Percentiles rank a stretch among this genome's conserved stretches.
Conservation (phyloP, 805 yeast genomes). For the Starmerella etchellsii region DNA sequence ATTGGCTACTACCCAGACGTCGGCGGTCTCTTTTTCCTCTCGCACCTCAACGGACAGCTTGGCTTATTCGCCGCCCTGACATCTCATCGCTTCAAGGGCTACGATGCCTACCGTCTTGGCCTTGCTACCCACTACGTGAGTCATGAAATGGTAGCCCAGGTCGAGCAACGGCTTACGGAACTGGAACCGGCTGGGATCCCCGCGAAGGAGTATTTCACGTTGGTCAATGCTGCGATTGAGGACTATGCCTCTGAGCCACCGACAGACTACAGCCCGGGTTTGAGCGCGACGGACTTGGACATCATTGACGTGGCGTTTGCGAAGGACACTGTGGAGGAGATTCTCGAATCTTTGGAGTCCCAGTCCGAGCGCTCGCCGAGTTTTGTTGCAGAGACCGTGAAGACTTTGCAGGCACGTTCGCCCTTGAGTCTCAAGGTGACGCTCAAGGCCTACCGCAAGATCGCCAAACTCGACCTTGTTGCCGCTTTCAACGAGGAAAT, state of each 20-base stretch:
- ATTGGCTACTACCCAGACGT: conserved; percentile 96
- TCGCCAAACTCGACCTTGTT: conserved; percentile 43
- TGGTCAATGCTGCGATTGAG: conserved; percentile 61
- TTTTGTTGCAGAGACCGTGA: conserved; percentile 50
- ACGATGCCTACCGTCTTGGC: conserved; percentile 72
- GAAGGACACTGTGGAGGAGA: conserved; percentile 37
- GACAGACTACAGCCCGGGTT: conserved; percentile 41
- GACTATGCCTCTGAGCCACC: conserved; percentile 47
- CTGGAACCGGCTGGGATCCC: conserved; percentile 31
- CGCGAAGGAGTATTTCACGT: conserved; percentile 26
- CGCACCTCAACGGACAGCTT: conserved; percentile 65
- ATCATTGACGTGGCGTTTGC: conserved; percentile 61
- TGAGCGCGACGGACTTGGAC: conserved; percentile 39
- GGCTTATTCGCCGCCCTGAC: conserved; percentile 82
- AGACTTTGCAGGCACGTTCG: conserved; percentile 51
- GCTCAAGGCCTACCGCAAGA: conserved; percentile 51
- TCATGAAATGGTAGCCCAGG: conserved; percentile 45
- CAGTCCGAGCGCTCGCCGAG: conserved; percentile 44
- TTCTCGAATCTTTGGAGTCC: conserved; percentile 32
- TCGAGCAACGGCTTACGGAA: conserved; percentile 53
- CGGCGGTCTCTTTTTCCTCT: conserved; percentile 81
- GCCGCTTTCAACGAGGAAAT: conserved; percentile 63
- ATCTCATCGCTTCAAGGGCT: conserved; percentile 63
- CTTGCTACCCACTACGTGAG: conserved; percentile 84
- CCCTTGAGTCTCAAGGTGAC: conserved; percentile 68